These are phyloP conservation scores for Rhynchosporium graminicola DNA, from an alignment of 2,329 filamentous ascomycete species.

Conservation along the genomic window DNA sequence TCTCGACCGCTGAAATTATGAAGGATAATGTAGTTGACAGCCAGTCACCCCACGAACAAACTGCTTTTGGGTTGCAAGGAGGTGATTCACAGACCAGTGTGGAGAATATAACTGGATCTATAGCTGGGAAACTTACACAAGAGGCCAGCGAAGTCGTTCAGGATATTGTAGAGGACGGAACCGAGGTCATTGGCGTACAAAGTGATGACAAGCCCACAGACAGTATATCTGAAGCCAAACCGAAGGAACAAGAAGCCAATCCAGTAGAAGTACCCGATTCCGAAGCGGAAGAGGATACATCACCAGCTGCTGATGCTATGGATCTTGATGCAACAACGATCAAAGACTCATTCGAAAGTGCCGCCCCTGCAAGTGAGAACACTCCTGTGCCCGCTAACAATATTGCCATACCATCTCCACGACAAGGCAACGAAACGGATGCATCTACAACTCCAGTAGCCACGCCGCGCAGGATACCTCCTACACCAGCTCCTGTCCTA, in stretches of 20 bases:
- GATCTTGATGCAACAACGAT: slow-evolving; percentile 35
- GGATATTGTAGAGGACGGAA: slow-evolving; percentile 36
- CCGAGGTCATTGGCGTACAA: slow-evolving; percentile 32
- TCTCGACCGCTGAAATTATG: slow-evolving; percentile 45
- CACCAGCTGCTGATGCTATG: slow-evolving; percentile 33
- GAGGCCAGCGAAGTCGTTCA: slow-evolving; percentile 31
- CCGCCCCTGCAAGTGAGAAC: slow-evolving; percentile 20
- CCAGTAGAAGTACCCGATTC: slow-evolving; percentile 34
- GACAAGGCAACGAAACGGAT: slow-evolving; percentile 20
- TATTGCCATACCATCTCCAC: slow-evolving; percentile 13
- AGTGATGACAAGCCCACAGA: slow-evolving; percentile 16
- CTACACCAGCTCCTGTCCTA: slow-evolving; percentile 39
- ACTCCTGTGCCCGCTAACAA: slow-evolving; percentile 15
- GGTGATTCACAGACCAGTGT: slow-evolving; percentile 7
- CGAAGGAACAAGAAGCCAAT: slow-evolving; percentile 20
- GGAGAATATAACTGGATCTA: slow-evolving; percentile 8
- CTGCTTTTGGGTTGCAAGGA: background rate
- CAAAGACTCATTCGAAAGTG: slow-evolving; percentile 37
- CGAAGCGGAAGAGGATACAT: slow-evolving; percentile 31
- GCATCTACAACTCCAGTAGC: slow-evolving; percentile 26
- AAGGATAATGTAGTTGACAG: slow-evolving; percentile 50
- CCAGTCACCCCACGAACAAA: slow-evolving; percentile 39
- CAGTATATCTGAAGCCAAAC: slow-evolving; percentile 10
- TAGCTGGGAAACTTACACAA: slow-evolving; percentile 25
- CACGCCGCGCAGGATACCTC: slow-evolving; percentile 32